A percentile compares a stretch with the other conserved stretches of the same genome.
Evolutionary conservation across 208 protist genomes (phyloP).

Genomic region (Trypanosoma theileri): DNA sequence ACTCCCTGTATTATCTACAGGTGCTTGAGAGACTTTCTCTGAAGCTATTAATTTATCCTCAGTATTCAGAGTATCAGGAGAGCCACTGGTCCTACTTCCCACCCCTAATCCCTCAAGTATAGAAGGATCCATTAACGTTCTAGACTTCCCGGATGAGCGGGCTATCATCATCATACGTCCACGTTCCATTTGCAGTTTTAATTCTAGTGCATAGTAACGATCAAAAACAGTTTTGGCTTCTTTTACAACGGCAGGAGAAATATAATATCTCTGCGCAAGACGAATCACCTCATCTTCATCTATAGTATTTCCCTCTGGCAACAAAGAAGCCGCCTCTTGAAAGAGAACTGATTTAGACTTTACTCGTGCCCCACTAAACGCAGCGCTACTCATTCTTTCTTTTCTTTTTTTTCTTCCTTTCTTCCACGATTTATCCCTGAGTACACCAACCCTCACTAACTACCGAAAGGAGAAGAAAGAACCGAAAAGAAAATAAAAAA

Average conservation of each 20-base stretch:
- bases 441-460: not conserved
- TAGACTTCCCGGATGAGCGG: not conserved
- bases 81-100: too few relatives aligned
- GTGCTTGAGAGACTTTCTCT: not conserved
- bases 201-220: slow-evolving; percentile 29
- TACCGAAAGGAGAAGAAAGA: not conserved
- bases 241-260: slow-evolving; percentile 35
- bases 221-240: slow-evolving; percentile 44
- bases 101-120: not conserved
- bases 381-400: not conserved
- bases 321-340: not conserved
- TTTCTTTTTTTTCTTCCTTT: not conserved
- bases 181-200: not conserved
- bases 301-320: not conserved
- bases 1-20: too few relatives aligned
- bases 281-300: slow-evolving; percentile 18
- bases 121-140: not conserved
- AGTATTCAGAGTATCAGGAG: not conserved
- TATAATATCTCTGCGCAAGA: slow-evolving; percentile 39
- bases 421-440: not conserved
- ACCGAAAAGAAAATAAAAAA: slow-evolving; percentile 12
- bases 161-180: not conserved
- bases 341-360: too few relatives aligned
- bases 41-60: not conserved
- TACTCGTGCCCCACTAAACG: too few relatives aligned